Percentiles rank a stretch among this genome's conserved stretches.
These are phyloP conservation scores for Antrodiella citrinella DNA, from an alignment of 768 basidiomycete genomes.

Conservation along the genomic window DNA sequence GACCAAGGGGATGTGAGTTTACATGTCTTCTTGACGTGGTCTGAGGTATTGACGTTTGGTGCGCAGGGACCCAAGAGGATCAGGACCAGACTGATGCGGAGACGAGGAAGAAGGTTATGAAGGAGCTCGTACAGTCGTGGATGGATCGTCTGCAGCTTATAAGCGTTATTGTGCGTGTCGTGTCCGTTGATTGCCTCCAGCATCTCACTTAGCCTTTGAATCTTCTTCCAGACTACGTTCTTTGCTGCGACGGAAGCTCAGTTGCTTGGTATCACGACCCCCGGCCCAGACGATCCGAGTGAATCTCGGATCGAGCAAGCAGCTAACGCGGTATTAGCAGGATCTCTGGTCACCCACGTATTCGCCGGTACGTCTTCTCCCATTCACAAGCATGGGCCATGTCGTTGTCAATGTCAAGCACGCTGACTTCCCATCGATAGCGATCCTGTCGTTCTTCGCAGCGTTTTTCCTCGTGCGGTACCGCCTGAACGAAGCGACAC, in stretches of 20 bases:
- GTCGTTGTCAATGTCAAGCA: too few species aligned
- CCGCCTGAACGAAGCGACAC: constrained; percentile 44
- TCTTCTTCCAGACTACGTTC: constrained; percentile 48
- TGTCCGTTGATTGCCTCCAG: background rate
- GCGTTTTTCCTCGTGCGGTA: constrained; percentile 50
- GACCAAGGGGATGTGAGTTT: background rate
- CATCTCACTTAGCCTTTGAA: background rate
- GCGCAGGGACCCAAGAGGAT: constrained; percentile 37
- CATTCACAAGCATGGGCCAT: too few species aligned
- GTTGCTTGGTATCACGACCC: constrained; percentile 36
- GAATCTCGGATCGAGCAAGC: background rate
- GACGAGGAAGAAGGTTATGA: constrained; percentile 36
- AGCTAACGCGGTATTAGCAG: constrained; percentile 37
- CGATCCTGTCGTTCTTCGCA: constrained; percentile 42
- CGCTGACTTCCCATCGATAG: too few species aligned
- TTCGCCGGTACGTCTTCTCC: constrained; percentile 46
- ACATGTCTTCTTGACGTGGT: background rate
- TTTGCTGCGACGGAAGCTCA: constrained; percentile 51
- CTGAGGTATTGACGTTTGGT: background rate
- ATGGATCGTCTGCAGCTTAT: constrained; percentile 56
- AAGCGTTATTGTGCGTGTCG: constrained; percentile 41
- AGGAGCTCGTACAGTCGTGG: constrained; percentile 51
- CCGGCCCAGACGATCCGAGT: constrained; percentile 9
- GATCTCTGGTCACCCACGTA: constrained; percentile 42
- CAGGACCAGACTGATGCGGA: constrained; percentile 42